Evolutionary conservation across 73 alveolate genomes (phyloP), one percentile per base, ranked within the genome.

Genomic region (Paramecium pentaurelia): DNA sequence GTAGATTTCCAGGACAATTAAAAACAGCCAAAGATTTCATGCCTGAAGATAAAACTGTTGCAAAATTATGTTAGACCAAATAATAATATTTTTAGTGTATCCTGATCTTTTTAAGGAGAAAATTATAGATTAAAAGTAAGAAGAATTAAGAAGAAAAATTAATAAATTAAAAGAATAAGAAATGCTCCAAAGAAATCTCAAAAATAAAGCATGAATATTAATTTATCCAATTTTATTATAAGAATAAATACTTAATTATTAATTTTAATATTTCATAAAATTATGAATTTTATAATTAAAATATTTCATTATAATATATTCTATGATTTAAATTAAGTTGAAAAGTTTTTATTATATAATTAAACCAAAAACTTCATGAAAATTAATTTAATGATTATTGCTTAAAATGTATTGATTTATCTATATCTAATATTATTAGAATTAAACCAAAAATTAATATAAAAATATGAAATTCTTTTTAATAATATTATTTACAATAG

Each of bases 71-170:
- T 80, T 38, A 45, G 44, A 45, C 45, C 37, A 32, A 34, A 54
- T 75, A 32, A 75, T 75, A 22, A 73, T 37, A 40, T 32, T 25
- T 37, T 32, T 80, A 80, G 91, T 80, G 32, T 80, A 80, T 80
- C 91, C 91, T 40, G 91, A 80, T 80, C 30, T 80, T 22, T 80
- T 45, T 80, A 80, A 45, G 58, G 91, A 80, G 58, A 80, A 80
- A 49, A 36, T 28, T 11, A n/a, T 80, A 9, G 91, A 80, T 80
- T 12, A 80, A 49, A 49, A 42, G 34, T 45, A 80, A 80, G 91
- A 80, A 47, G 75, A 80, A 45, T 47, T 80, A 45, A 80, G 91
- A 27, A 80, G 75, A 49, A 80, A 80, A 44, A 80, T 80, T 20
- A 80, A 80, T 16, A 45, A 45, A 45, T 36, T 80, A 27, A 80